Percentiles rank a stretch among this genome's conserved stretches.
Conservation (phyloP, 2,329 filamentous ascomycete genomes). For the Penicillium sp. region DNA sequence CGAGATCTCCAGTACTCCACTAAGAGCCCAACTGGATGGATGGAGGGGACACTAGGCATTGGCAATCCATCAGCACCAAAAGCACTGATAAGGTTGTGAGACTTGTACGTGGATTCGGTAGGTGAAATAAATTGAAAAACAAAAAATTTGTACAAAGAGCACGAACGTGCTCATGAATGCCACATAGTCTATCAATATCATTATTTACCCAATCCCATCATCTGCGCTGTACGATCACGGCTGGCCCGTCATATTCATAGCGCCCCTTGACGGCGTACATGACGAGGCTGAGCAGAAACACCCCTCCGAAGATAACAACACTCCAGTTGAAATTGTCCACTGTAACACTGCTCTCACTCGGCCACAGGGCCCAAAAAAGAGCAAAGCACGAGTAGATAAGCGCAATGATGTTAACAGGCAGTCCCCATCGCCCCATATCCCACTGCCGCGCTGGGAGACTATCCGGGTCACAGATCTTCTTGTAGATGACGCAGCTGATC, state of each 20-base stretch:
- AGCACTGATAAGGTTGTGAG: not conserved
- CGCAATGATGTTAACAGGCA: slow-evolving; percentile 49
- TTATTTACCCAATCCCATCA: not conserved
- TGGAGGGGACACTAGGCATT: no score
- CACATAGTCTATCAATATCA: not conserved
- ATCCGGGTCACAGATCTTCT: slow-evolving; percentile 40
- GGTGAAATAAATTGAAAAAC: not conserved
- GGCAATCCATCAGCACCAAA: no score
- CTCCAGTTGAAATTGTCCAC: slow-evolving; percentile 54
- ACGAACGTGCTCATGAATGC: not conserved
- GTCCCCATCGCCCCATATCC: slow-evolving; percentile 47
- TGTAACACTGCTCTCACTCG: slow-evolving; percentile 40
- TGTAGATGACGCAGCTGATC: slow-evolving; percentile 49
- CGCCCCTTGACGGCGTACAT: slow-evolving; percentile 43
- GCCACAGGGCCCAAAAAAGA: slow-evolving; percentile 54
- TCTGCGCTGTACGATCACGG: slow-evolving; percentile 18
- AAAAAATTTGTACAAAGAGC: not conserved
- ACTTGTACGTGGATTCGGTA: not conserved
- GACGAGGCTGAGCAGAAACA: slow-evolving; percentile 42
- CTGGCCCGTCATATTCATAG: slow-evolving; percentile 35
- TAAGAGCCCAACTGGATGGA: no score
- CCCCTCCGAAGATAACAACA: slow-evolving; percentile 46
- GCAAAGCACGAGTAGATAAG: slow-evolving; percentile 48
- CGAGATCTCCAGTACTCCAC: no score
- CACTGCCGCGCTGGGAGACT: slow-evolving; percentile 45